These are phyloP conservation scores for Andrographis paniculata DNA, from an alignment of 305 asterid genomes.

Conservation along the genomic window DNA sequence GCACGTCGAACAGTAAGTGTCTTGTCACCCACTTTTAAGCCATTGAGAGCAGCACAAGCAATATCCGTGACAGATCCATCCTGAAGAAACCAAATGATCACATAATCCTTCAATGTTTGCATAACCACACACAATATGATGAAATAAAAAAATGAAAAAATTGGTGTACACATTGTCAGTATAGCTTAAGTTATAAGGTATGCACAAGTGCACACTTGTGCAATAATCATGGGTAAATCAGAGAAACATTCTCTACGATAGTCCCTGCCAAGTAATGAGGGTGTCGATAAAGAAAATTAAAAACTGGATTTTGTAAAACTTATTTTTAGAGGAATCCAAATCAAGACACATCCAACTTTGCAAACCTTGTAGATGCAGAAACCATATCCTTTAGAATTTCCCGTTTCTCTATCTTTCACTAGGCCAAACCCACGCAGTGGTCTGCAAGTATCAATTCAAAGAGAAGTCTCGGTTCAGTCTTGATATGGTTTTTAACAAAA, in stretches of 20 bases:
- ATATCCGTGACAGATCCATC: constrained; percentile 58
- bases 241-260: constrained; percentile 1
- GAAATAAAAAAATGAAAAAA: not conserved
- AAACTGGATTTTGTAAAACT: constrained; percentile 1
- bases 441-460: constrained; percentile 24
- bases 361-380: constrained; percentile 74
- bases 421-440: constrained; percentile 81
- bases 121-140: not conserved
- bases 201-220: no score
- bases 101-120: constrained; percentile 17
- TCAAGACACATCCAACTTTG: constrained; percentile 12
- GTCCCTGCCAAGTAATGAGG: not conserved
- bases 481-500: constrained; percentile 8
- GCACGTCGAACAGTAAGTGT: constrained; percentile 69
- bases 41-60: constrained; percentile 70
- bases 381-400: constrained; percentile 94
- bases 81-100: constrained; percentile 25
- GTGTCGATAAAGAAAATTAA: constrained; percentile 2
- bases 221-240: not conserved
- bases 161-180: no score
- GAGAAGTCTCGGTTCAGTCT: no score
- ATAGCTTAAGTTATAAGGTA: no score
- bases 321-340: constrained; percentile 8
- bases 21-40: constrained; percentile 61
- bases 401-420: constrained; percentile 93